These are phyloP conservation scores for Aphanomyces cochlioides DNA, from an alignment of 352 stramenopile species.

Conservation along the genomic window DNA sequence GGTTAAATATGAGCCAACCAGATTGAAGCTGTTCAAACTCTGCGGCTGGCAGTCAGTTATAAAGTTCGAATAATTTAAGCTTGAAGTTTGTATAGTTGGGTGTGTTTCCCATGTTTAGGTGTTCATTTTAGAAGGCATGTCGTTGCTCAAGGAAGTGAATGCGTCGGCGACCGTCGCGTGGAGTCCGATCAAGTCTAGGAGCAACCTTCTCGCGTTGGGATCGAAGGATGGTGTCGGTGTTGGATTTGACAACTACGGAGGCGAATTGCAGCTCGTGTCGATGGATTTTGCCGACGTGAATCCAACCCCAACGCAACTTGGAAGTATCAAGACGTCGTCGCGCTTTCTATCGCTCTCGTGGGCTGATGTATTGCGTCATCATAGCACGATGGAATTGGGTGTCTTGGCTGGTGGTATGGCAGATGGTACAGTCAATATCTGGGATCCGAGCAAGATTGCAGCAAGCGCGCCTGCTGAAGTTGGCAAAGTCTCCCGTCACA, in stretches of 20 bases:
- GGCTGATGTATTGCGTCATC: slow-evolving; percentile 79
- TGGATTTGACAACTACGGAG: slow-evolving; percentile 97
- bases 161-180: slow-evolving; percentile 84
- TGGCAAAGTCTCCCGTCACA: slow-evolving; percentile 78
- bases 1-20: neutral
- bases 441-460: slow-evolving; percentile 81
- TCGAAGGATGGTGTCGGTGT: slow-evolving; percentile 93
- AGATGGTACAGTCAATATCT: slow-evolving; percentile 95
- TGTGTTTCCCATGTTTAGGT: neutral
- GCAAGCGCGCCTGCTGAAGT: slow-evolving; percentile 52
- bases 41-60: slow-evolving; percentile 18
- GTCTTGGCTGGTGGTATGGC: slow-evolving; percentile 96
- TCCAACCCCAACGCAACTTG: slow-evolving; percentile 70
- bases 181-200: slow-evolving; percentile 72
- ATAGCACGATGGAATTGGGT: slow-evolving; percentile 77
- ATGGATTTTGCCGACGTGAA: slow-evolving; percentile 84
- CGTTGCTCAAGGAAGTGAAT: slow-evolving; percentile 89
- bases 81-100: slow-evolving; percentile 18
- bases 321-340: slow-evolving; percentile 84
- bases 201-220: slow-evolving; percentile 80
- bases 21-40: neutral
- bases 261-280: slow-evolving; percentile 95
- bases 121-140: slow-evolving; percentile 51
- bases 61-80: slow-evolving; percentile 20
- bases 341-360: slow-evolving; percentile 94